Conservation (phyloP, 768 basidiomycete species). For the Termitomyces sp. region DNA sequence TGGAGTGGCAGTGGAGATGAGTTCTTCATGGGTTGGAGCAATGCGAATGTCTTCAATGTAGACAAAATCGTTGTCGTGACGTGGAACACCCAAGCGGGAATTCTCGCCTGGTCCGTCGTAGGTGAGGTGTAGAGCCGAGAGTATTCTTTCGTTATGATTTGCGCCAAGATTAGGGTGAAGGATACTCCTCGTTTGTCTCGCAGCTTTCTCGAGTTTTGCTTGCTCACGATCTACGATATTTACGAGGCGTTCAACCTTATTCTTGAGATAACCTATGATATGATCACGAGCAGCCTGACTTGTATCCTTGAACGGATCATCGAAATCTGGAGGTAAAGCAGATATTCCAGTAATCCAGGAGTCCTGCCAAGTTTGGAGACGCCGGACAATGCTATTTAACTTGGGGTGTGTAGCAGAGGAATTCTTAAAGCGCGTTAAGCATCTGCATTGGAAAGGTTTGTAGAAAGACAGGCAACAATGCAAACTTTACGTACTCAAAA, state of each 20-base stretch:
- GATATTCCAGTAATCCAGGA: conserved; percentile 45
- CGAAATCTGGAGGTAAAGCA: conserved; percentile 39
- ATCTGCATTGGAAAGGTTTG: conserved; percentile 31
- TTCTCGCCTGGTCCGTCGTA: conserved; percentile 57
- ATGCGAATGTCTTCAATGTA: conserved; percentile 62
- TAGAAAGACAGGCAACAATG: conserved; percentile 7
- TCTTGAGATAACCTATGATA: conserved; percentile 33
- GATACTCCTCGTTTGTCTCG: conserved; percentile 16
- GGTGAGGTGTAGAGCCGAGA: conserved; percentile 34
- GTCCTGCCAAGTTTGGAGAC: conserved; percentile 44
- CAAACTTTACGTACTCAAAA: conserved; percentile 43
- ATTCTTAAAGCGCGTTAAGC: conserved; percentile 58
- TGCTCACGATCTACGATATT: conserved; percentile 54
- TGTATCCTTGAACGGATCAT: conserved; percentile 38
- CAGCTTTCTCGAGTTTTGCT: conserved; percentile 27
- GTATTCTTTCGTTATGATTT: conserved; percentile 30
- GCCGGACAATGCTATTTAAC: conserved; percentile 38
- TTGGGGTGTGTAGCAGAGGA: conserved; percentile 45
- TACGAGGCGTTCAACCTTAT: conserved; percentile 32
- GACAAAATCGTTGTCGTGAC: conserved; percentile 68
- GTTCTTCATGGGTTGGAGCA: conserved; percentile 68
- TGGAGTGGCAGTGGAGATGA: conserved; percentile 45
- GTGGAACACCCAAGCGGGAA: conserved; percentile 44
- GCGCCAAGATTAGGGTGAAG: background rate
- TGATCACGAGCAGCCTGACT: conserved; percentile 33